These are phyloP conservation scores for Rhizopogon rudus DNA, from an alignment of 768 basidiomycete species.

Conservation along the genomic window DNA sequence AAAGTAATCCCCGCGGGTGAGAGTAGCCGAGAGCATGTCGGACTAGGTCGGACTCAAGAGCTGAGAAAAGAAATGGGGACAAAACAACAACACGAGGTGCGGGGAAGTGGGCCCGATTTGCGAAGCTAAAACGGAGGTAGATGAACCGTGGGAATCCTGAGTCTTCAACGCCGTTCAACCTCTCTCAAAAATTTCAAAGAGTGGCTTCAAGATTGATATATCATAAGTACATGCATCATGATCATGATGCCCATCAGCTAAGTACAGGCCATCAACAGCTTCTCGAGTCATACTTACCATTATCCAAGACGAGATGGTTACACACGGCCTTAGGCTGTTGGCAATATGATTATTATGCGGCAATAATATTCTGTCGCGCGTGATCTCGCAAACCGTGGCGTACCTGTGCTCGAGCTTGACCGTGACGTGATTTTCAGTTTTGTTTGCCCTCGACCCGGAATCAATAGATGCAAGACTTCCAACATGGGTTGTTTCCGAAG, in stretches of 20 bases:
- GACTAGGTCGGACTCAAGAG: neutral
- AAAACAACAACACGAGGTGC: neutral
- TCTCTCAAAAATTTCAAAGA: neutral
- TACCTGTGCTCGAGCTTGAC: conserved; percentile 4
- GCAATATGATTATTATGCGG: neutral
- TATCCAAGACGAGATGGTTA: neutral
- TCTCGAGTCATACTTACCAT: neutral
- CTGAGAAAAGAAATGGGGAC: neutral
- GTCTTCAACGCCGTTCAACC: neutral
- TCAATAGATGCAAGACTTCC: conserved; percentile 14
- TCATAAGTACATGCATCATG: no score
- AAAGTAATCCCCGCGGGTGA: neutral
- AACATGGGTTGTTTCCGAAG: conserved; percentile 8
- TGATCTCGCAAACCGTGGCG: conserved; percentile 16
- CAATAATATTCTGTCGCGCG: neutral
- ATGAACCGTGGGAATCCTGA: neutral
- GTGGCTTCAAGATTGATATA: no score
- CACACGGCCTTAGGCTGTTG: neutral
- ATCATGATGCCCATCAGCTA: no score
- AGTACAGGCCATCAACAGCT: neutral
- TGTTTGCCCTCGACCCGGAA: conserved; percentile 10
- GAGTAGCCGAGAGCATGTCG: neutral
- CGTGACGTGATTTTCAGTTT: conserved; percentile 17
- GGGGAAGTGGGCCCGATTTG: neutral
- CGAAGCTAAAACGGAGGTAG: neutral